Percentiles rank a stretch among this genome's conserved stretches.
These are phyloP conservation scores for Lactifluus hygrophoroides DNA, from an alignment of 768 basidiomycete genomes.

Conservation along the genomic window DNA sequence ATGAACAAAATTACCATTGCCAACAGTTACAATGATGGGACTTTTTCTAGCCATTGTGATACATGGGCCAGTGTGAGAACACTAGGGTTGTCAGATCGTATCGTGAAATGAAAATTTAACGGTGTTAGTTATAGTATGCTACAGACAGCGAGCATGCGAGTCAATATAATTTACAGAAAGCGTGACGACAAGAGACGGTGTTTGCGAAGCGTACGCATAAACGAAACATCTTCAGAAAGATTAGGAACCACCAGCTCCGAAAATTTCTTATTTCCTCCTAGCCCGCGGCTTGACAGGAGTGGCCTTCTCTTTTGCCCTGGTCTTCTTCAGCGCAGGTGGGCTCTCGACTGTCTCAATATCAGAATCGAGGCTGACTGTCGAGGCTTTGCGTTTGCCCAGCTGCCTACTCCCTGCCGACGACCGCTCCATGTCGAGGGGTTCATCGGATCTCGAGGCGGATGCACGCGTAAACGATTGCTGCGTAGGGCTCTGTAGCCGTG, in stretches of 20 bases:
- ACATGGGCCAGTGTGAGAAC: no score
- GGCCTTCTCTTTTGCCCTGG: constrained; percentile 19
- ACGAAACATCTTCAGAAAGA: not conserved
- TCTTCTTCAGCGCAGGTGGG: constrained; percentile 21
- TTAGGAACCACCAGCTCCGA: no score
- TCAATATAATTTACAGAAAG: not conserved
- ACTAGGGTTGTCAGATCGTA: no score
- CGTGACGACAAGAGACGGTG: not conserved
- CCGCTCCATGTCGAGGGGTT: constrained; percentile 37
- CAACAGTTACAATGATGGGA: no score
- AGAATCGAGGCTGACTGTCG: constrained; percentile 24
- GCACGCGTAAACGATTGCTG: constrained; percentile 27
- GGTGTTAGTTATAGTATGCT: not conserved
- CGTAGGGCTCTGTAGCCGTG: constrained; percentile 42
- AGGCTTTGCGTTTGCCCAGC: constrained; percentile 43
- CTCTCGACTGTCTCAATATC: constrained; percentile 27
- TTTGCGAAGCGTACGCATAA: not conserved
- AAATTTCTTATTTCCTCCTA: constrained; percentile 20
- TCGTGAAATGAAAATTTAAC: no score
- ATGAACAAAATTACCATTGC: no score
- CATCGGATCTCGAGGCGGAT: constrained; percentile 26
- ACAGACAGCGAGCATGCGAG: constrained; percentile 4
- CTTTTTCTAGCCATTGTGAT: no score
- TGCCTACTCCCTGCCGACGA: constrained; percentile 18
- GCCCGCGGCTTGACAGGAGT: constrained; percentile 21